phyloP scores from a whole-genome alignment of 2,329 filamentous ascomycete species.

The Verticillium tricorpus region DNA sequence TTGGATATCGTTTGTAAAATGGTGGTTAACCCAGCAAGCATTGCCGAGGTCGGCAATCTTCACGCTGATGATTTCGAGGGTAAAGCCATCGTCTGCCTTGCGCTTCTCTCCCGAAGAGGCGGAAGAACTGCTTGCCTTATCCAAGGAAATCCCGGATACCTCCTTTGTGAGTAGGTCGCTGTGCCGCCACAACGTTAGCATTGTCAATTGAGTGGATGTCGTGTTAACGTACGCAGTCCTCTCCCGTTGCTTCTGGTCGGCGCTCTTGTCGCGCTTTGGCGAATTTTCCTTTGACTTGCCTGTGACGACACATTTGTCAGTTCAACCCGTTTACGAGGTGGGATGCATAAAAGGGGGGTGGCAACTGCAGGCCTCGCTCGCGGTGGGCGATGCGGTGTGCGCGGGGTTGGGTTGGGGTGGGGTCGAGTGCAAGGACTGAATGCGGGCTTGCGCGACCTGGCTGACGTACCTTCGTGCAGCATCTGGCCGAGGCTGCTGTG shows the following conservation, averaged over 20 bases:
- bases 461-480: constrained; percentile 66
- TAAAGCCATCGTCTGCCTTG: constrained; percentile 52
- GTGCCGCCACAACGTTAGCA: neutral
- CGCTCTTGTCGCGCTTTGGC: constrained; percentile 40
- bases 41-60: constrained; percentile 99
- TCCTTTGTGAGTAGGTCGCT: constrained; percentile 89
- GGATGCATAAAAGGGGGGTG: neutral
- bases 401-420: neutral
- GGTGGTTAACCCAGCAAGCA: constrained; percentile 97
- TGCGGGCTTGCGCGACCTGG: neutral
- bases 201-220: neutral
- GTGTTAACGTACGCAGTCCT: constrained; percentile 76
- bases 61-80: constrained; percentile 81
- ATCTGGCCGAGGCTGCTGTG: constrained; percentile 80
- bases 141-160: constrained; percentile 89
- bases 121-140: constrained; percentile 57
- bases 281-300: constrained; percentile 36
- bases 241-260: constrained; percentile 78
- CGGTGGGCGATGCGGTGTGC: neutral
- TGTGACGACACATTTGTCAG: constrained; percentile 12
- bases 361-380: neutral
- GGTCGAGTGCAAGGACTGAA: neutral
- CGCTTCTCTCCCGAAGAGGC: constrained; percentile 58
- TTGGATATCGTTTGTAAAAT: constrained; percentile 99
- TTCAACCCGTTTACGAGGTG: neutral